Evolutionary conservation across 1,284 basidiomycete species (phyloP).

Genomic region (Cystobasidium sp.): DNA sequence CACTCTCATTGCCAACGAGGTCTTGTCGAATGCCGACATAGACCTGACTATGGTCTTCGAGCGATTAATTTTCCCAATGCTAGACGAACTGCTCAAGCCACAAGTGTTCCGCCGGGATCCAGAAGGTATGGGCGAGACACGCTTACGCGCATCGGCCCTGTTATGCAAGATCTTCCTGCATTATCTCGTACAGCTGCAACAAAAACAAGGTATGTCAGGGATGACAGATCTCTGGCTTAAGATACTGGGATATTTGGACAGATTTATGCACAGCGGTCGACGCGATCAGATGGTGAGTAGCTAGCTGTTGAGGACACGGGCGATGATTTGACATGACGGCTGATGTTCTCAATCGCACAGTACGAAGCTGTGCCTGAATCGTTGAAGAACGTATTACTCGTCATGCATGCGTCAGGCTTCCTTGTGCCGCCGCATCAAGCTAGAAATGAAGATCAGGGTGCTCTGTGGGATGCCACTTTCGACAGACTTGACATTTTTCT

Average conservation of each 20-base stretch:
- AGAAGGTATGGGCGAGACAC: slow-evolving; percentile 84
- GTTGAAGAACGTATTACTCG: slow-evolving; percentile 93
- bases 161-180: slow-evolving; percentile 96
- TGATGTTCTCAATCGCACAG: slow-evolving; percentile 59
- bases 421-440: slow-evolving; percentile 72
- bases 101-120: slow-evolving; percentile 80
- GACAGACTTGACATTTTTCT: slow-evolving; percentile 85
- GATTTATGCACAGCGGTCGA: slow-evolving; percentile 82
- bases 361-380: slow-evolving; percentile 94
- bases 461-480: slow-evolving; percentile 79
- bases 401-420: slow-evolving; percentile 87
- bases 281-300: slow-evolving; percentile 82
- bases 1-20: slow-evolving; percentile 77
- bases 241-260: slow-evolving; percentile 87
- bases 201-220: slow-evolving; percentile 65
- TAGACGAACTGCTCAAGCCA: slow-evolving; percentile 88
- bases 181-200: slow-evolving; percentile 75
- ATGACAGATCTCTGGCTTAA: slow-evolving; percentile 83
- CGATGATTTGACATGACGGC: slow-evolving; percentile 22
- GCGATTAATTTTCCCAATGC: slow-evolving; percentile 84
- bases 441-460: slow-evolving; percentile 70
- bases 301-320: background rate
- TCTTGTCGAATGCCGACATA: slow-evolving; percentile 65
- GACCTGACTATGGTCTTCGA: slow-evolving; percentile 85
- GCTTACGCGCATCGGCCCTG: slow-evolving; percentile 81